phyloP scores from a whole-genome alignment of 1,284 basidiomycete species.

The Ustilago nuda region DNA sequence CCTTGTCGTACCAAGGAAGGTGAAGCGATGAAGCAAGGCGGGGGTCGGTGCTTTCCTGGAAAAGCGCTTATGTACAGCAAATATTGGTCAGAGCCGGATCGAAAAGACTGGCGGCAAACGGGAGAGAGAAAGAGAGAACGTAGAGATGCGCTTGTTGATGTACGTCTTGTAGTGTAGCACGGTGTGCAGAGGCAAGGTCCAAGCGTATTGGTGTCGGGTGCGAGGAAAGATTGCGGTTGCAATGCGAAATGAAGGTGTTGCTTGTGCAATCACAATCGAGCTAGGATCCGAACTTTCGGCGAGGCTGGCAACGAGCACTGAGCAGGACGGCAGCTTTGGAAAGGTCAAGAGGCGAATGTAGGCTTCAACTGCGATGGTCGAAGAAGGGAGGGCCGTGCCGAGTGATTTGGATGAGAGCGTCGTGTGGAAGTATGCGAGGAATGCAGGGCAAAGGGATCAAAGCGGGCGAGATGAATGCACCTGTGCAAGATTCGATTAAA shows the following conservation, averaged over 20 bases:
- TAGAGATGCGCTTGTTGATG: not conserved
- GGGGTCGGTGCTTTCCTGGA: not conserved
- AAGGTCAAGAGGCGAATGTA: too few relatives aligned
- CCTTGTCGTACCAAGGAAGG: not conserved
- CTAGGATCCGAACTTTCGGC: not conserved
- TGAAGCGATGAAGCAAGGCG: too few relatives aligned
- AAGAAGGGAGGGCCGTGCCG: not conserved
- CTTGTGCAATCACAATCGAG: not conserved
- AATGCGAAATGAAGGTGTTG: not conserved
- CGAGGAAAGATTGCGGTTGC: not conserved
- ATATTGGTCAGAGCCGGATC: not conserved
- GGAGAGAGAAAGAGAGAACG: not conserved
- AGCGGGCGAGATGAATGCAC: slow-evolving; percentile 9
- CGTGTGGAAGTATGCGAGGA: not conserved
- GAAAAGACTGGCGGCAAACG: not conserved
- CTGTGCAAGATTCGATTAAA: not conserved
- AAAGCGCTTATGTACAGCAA: not conserved
- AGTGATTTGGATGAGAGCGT: not conserved
- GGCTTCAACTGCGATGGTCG: not conserved
- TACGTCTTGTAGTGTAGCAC: not conserved
- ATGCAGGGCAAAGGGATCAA: not conserved
- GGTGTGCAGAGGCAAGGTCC: slow-evolving; percentile 1
- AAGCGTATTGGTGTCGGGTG: not conserved
- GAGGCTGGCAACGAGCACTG: too few relatives aligned
- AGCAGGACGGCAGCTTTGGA: too few relatives aligned